phyloP scores from a whole-genome alignment of 805 yeast genomes.

The Maudiozyma serrabonitensis region DNA sequence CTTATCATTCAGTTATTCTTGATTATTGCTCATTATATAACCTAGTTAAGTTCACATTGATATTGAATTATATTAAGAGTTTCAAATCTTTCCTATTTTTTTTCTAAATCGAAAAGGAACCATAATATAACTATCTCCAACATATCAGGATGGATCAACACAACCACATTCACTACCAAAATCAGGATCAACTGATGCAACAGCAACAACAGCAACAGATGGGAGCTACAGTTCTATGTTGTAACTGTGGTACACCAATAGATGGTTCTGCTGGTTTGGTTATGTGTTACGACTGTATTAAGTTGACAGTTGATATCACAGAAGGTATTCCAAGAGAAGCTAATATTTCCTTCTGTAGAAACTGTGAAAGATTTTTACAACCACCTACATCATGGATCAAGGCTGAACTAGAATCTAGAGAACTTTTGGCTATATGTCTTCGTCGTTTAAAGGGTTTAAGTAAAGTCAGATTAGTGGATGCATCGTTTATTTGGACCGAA shows the following conservation, averaged over 20 bases:
- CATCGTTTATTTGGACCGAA: constrained; percentile 96
- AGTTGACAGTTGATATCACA: constrained; percentile 85
- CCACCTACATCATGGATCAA: constrained; percentile 93
- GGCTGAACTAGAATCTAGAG: constrained; percentile 87
- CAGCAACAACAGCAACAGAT: constrained; percentile 23
- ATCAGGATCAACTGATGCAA: constrained; percentile 39
- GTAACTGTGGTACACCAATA: constrained; percentile 97
- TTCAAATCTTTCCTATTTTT: not conserved
- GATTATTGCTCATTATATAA: too few relatives aligned
- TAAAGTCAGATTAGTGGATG: constrained; percentile 82
- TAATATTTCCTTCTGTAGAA: constrained; percentile 86
- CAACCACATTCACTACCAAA: constrained; percentile 21
- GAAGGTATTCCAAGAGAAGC: constrained; percentile 93
- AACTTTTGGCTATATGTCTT: constrained; percentile 80
- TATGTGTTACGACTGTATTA: constrained; percentile 96
- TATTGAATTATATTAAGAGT: too few relatives aligned
- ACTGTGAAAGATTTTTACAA: constrained; percentile 90
- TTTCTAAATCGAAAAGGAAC: not conserved
- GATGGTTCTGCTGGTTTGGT: constrained; percentile 90
- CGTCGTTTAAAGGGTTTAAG: constrained; percentile 80
- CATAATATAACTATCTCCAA: not conserved
- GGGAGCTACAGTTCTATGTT: constrained; percentile 85
- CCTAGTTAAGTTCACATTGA: too few relatives aligned
- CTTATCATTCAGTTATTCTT: too few relatives aligned
- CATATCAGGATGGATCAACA: constrained; percentile 20